Base-by-base conservation (phyloP, 176 grass and related monocot genomes). In the Bothriochloa decipiens region DNA sequence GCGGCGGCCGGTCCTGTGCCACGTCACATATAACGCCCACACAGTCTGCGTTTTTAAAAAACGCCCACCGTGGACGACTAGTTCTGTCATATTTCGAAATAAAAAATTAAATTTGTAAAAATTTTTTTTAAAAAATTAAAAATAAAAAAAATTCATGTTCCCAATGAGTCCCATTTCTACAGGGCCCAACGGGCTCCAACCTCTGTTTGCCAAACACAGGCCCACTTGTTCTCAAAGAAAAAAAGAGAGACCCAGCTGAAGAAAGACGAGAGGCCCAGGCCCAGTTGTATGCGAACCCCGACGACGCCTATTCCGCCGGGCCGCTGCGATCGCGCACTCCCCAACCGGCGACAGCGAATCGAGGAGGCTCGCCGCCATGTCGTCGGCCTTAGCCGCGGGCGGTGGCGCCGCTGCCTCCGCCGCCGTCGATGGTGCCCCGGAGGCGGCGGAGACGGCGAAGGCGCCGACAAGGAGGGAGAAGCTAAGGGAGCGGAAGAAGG, bases 401-500 rank as follows among this genome's bases (percentile, higher is more conserved):
- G 29, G 29, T 23, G 65, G 11, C 20, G 36, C 6, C 43, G 20
- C n/a, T n/a, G n/a, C n/a, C n/a, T n/a, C 3, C 43, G 43, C 14
- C 46, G 46, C 46, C 64, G 74, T 28, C 11, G 27, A 15, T 26
- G 57, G 26, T 39, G 62, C 40, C 5, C 20, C 55, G 5, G 40
- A 8, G 8, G 7, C 7, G 45, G 70, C 15, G 58, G 72, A 13
- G 20, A 40, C 49, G 23, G 47, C 41, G 25, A 57, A 20, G 35
- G 68, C 22, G 29, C 57, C 36, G 22, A 71, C 87, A 63, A 91
- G 93, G 74, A 95, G 58, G 83, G 91, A 95, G 43, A 98, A 84
- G 78, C 81, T 74, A 81, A 83, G 76, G 81, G 80, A 90, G 45
- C 20, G 83, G 85, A 95, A 98, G 91, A 98, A 93, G 83, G 33